Evolutionary conservation across 345 rosid species (phyloP), one percentile per base, ranked within the genome.

Genomic region (Arabis hirsuta): DNA sequence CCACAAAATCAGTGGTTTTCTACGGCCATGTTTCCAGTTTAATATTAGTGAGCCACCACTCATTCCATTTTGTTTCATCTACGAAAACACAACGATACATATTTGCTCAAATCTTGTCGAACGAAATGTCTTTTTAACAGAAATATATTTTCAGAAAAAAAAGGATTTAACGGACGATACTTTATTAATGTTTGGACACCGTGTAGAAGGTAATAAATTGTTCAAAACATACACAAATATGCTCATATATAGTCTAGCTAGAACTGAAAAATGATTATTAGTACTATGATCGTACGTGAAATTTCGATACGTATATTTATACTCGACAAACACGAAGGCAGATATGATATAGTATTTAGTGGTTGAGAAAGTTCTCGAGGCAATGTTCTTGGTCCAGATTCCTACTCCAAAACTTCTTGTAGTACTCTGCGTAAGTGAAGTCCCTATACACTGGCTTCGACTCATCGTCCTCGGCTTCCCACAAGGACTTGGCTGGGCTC

Each of bases 391-490:
- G 84, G 67, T 93, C 97, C 79, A 93, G 65, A 73, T 92, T 76
- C 75, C 91, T 79, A 86, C 97, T 93, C 96, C 96, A 93, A 48
- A 93, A 93, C 82, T 83, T 88, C 14, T 73, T 83, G 82, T 93
- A 93, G 59, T 93, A 93, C 68, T 93, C 98, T 1, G 84, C 83
- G 42, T 93, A 93, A 0, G 98, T 93, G 82, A 67, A 93, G 71
- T 85, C 91, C 63, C 81, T 84, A 76, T 93, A 93, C 2, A 87
- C 3, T 7, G 93, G 86, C 13, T 72, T 84, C 3, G 65, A 24
- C 22, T 79, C 87, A 52, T 78, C 79, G 1, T 78, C 82, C 0
- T 39, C 4, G 6, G 31, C 22, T 44, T 69, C 48, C 71, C 71
- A 62, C 76, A 76, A 64, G 22, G 86, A 32, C 60, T 77, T 72